Evolutionary conservation across 2,329 filamentous ascomycete genomes (phyloP), one percentile per base, ranked within the genome.

Genomic region (Zelopaecilomyces penicillatus): DNA sequence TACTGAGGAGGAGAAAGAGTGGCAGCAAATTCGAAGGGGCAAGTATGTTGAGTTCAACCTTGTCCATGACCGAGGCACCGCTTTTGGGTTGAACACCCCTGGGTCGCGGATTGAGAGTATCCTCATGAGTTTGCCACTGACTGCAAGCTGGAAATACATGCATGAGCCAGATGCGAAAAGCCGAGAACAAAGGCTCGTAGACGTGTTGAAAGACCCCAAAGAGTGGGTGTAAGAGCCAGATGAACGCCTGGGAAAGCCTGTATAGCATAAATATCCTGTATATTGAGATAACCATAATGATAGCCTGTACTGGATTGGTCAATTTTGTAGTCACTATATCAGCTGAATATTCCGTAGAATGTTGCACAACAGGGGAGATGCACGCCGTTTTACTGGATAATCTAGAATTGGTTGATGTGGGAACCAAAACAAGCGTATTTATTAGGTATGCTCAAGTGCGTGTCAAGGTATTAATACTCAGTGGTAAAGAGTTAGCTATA

Each of bases 11-110:
- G 86, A 96, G 69, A 96, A 95, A 72, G 80, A 87, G 53, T 98
- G 93, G 93, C 93, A 98, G 70, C 93, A 97, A 70, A 74, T 98
- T 50, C 78, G 93, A 41, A 74, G 93, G 52, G 93, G 93, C n/a
- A 77, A 89, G 57, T 98, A 98, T 63, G 93, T 98, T 51, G 93
- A 98, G 68, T 98, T 98, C 67, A 98, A 98, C 67, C 76, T 98
- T 33, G 88, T 98, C 45, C 90, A 98, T 67, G 93, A 98, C 68
- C 80, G 93, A 28, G 93, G 93, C 3, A 98, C 93, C 2, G 83
- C 86, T 6, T 98, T 98, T 65, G 93, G 93, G 2, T 70, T 98
- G 51, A 93, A 93, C 59, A 95, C 91, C 0, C 93, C 93, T 0
- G 88, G 88, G 36, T 85, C 90, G 5, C 78, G 93, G 50, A 82